Percentiles rank a stretch among this genome's conserved stretches.
These are phyloP conservation scores for Aphanoascus verrucosus DNA, from an alignment of 2,329 filamentous ascomycete genomes.

Conservation along the genomic window DNA sequence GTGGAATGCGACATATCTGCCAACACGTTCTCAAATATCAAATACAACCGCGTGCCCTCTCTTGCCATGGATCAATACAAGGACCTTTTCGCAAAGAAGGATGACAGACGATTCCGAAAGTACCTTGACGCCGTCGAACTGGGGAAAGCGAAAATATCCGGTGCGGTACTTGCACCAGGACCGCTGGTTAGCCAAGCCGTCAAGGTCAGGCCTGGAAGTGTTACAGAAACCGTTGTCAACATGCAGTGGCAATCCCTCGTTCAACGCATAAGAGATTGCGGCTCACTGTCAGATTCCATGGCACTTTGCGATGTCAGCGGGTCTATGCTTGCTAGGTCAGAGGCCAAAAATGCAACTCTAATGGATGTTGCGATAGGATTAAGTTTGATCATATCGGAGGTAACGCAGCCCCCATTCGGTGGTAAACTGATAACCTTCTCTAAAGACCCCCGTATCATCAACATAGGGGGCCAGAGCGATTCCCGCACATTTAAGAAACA, in stretches of 20 bases:
- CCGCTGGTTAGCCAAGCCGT: constrained; percentile 36
- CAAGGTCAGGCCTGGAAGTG: neutral
- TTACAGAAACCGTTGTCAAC: constrained; percentile 23
- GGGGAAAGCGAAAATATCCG: constrained; percentile 44
- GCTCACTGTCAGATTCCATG: constrained; percentile 43
- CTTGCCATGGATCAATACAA: constrained; percentile 48
- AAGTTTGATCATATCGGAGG: constrained; percentile 46
- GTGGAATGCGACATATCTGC: constrained; percentile 44
- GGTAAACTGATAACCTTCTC: constrained; percentile 49
- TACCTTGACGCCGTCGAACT: constrained; percentile 42
- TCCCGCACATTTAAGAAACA: constrained; percentile 34
- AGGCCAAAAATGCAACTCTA: constrained; percentile 30
- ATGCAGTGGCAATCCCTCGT: constrained; percentile 49
- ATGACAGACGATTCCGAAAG: constrained; percentile 39
- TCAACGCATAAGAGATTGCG: constrained; percentile 47
- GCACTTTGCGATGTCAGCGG: constrained; percentile 50
- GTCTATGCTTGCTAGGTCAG: constrained; percentile 37
- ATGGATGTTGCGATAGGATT: constrained; percentile 48
- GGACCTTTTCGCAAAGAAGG: constrained; percentile 41
- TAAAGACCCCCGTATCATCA: constrained; percentile 31
- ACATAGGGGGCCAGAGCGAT: constrained; percentile 29
- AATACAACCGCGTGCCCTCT: constrained; percentile 48
- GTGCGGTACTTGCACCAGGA: constrained; percentile 46
- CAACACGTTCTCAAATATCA: constrained; percentile 45
- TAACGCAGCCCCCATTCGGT: constrained; percentile 44